Evolutionary conservation across 2,329 filamentous ascomycete genomes (phyloP).

Genomic region (Colletotrichum paranaense): DNA sequence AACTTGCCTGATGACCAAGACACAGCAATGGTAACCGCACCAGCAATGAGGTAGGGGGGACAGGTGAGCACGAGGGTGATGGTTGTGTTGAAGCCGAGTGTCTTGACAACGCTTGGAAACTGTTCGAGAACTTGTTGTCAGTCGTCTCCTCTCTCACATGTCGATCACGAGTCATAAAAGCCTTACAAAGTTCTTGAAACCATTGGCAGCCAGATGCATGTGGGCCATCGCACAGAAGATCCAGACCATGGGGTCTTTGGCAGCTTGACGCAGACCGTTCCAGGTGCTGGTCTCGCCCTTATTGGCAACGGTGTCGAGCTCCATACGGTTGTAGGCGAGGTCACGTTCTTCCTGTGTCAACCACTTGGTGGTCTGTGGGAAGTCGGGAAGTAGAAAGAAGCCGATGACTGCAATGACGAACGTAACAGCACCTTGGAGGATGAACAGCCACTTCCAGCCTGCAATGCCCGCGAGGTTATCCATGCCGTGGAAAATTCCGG

Average conservation of each 20-base stretch:
- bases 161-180: accelerated
- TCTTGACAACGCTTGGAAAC: slow-evolving; percentile 56
- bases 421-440: slow-evolving; percentile 53
- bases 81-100: slow-evolving; percentile 57
- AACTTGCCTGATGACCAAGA: slow-evolving; percentile 50
- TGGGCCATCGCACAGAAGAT: slow-evolving; percentile 61
- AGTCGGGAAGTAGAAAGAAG: slow-evolving; percentile 39
- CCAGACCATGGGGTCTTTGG: slow-evolving; percentile 56
- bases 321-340: slow-evolving; percentile 38
- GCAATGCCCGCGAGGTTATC: slow-evolving; percentile 47
- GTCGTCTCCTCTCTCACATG: not conserved
- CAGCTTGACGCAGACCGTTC: slow-evolving; percentile 47
- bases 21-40: slow-evolving; percentile 39
- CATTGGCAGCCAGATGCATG: slow-evolving; percentile 59
- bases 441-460: slow-evolving; percentile 57
- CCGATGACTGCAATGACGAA: slow-evolving; percentile 38
- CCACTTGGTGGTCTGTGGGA: slow-evolving; percentile 39
- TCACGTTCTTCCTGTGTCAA: slow-evolving; percentile 38
- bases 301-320: slow-evolving; percentile 41
- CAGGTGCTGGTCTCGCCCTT: slow-evolving; percentile 38
- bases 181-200: slow-evolving; percentile 53
- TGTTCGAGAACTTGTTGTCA: not conserved
- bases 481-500: slow-evolving; percentile 71
- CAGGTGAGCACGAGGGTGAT: slow-evolving; percentile 61
- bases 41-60: slow-evolving; percentile 46